These are phyloP conservation scores for Neonothopanus nambi DNA, from an alignment of 1,284 basidiomycete species.

Conservation along the genomic window DNA sequence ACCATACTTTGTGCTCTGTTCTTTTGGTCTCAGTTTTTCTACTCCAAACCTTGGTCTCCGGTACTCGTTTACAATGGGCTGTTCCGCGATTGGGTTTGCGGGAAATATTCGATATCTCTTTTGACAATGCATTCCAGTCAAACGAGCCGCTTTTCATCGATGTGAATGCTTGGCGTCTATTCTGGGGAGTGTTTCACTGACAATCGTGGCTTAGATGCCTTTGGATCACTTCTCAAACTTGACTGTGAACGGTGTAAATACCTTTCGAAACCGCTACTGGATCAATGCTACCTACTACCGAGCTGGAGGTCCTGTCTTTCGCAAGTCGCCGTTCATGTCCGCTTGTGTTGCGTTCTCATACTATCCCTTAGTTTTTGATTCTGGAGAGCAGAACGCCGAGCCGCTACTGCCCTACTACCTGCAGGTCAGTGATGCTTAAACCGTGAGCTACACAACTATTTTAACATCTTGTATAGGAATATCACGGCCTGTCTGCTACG, in stretches of 20 bases:
- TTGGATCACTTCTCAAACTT: constrained; percentile 42
- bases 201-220: constrained; percentile 34
- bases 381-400: constrained; percentile 50
- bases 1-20: too few relatives aligned
- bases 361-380: constrained; percentile 45
- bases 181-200: too few relatives aligned
- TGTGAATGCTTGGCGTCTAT: background rate
- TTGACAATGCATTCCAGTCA: background rate
- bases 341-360: background rate
- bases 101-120: background rate
- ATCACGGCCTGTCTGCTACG: constrained; percentile 47
- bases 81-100: background rate
- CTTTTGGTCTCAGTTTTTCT: too few relatives aligned
- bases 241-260: constrained; percentile 20
- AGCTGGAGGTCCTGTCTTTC: constrained; percentile 48
- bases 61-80: background rate
- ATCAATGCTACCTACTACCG: constrained; percentile 55
- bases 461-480: constrained; percentile 36
- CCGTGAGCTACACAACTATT: background rate
- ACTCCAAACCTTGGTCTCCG: background rate
- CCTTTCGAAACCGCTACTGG: constrained; percentile 54
- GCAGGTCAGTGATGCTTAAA: constrained; percentile 26
- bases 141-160: constrained; percentile 9
- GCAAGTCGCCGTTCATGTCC: constrained; percentile 24
- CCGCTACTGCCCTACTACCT: constrained; percentile 50